Conservation (phyloP, 2,329 filamentous ascomycete genomes). For the Talaromyces sp. region DNA sequence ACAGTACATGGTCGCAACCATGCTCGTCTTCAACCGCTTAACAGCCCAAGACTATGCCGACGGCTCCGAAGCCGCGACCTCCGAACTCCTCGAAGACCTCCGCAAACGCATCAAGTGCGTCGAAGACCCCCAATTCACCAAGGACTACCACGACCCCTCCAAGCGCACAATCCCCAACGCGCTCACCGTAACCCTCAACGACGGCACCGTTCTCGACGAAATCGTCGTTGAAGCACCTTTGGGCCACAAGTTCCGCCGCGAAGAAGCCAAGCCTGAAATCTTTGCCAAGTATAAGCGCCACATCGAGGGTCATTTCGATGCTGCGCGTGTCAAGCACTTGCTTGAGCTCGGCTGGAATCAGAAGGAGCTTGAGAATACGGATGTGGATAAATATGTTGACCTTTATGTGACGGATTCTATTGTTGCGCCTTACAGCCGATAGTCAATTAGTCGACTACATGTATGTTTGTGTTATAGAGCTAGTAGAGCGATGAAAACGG, state of each 20-base stretch:
- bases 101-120: constrained; percentile 93
- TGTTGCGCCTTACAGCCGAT: constrained; percentile 21
- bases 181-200: constrained; percentile 88
- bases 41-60: constrained; percentile 92
- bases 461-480: background rate
- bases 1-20: constrained; percentile 90
- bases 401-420: constrained; percentile 63
- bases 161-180: constrained; percentile 98
- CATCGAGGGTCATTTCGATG: constrained; percentile 74
- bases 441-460: background rate
- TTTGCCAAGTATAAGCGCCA: constrained; percentile 94
- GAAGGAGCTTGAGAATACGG: constrained; percentile 71
- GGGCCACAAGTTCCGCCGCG: constrained; percentile 82
- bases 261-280: constrained; percentile 97
- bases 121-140: constrained; percentile 90
- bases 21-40: constrained; percentile 92
- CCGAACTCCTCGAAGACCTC: constrained; percentile 82
- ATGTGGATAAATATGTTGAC: constrained; percentile 92
- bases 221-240: constrained; percentile 90
- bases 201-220: constrained; percentile 87
- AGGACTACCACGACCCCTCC: constrained; percentile 89
- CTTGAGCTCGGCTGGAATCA: constrained; percentile 73
- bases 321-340: constrained; percentile 75
- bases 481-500: background rate
- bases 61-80: constrained; percentile 86